Percentiles rank a stretch among this genome's conserved stretches.
These are phyloP conservation scores for Filobasidium wieringae DNA, from an alignment of 768 basidiomycete genomes.

Conservation along the genomic window DNA sequence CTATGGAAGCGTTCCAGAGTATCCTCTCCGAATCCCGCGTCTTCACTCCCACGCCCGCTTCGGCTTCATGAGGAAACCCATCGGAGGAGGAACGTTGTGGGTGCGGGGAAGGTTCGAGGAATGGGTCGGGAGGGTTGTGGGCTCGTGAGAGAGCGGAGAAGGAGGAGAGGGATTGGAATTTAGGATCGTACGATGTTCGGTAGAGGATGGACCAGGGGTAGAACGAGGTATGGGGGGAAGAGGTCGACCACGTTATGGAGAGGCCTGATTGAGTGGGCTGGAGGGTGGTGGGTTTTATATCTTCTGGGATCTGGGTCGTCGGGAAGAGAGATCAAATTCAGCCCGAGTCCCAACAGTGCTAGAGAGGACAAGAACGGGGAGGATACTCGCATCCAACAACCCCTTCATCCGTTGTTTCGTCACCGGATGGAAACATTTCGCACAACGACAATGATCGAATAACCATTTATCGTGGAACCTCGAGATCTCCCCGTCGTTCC, in stretches of 20 bases:
- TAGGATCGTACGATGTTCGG: constrained; percentile 66
- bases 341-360: too few species aligned
- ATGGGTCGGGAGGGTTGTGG: too few species aligned
- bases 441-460: constrained; percentile 82
- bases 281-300: constrained; percentile 55
- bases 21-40: constrained; percentile 43
- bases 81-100: background rate
- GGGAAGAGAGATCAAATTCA: background rate
- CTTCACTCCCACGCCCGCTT: background rate
- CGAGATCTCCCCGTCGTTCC: constrained; percentile 9
- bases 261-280: constrained; percentile 54
- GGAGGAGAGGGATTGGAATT: background rate
- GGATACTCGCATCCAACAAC: constrained; percentile 57
- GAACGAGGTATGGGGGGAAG: constrained; percentile 58
- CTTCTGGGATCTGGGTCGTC: constrained; percentile 54
- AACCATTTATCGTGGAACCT: constrained; percentile 67
- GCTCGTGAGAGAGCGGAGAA: background rate
- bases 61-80: background rate
- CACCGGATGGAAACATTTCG: constrained; percentile 68
- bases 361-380: too few species aligned
- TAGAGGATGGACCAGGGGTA: constrained; percentile 83
- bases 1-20: constrained; percentile 70
- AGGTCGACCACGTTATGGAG: constrained; percentile 56
- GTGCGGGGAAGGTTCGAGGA: too few species aligned
- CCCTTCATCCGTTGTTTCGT: constrained; percentile 85